Evolutionary conservation across 2,329 filamentous ascomycete genomes (phyloP).

Genomic region (Nigrograna mackinnonii): DNA sequence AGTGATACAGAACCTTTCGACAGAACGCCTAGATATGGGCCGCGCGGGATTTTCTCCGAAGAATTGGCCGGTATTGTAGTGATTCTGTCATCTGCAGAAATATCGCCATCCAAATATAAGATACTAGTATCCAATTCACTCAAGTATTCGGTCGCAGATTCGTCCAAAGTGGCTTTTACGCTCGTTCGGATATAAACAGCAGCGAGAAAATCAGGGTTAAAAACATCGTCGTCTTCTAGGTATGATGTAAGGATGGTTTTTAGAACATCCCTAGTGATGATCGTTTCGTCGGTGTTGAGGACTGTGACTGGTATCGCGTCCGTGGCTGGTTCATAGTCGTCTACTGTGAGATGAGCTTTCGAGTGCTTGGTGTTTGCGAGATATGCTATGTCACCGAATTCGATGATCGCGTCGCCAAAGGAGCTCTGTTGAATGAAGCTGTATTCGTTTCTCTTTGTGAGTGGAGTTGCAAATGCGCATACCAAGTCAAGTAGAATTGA

Average conservation of each 20-base stretch:
- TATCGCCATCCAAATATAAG: conserved; percentile 14
- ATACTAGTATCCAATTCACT: conserved; percentile 15
- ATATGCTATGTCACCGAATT: conserved; percentile 40
- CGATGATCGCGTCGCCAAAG: too few relatives aligned
- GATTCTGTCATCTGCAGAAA: conserved; percentile 9
- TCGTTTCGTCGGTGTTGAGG: conserved; percentile 28
- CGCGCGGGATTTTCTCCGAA: conserved; percentile 18
- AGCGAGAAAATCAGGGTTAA: conserved; percentile 38
- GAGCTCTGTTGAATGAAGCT: too few relatives aligned
- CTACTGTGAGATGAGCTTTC: conserved; percentile 16
- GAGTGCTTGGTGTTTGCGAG: conserved; percentile 39
- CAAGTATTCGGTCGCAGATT: conserved; percentile 22
- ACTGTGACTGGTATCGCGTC: conserved; percentile 27
- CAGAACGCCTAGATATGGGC: conserved; percentile 26
- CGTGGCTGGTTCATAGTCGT: conserved; percentile 4
- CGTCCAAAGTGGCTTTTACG: conserved; percentile 19
- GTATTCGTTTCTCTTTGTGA: too few relatives aligned
- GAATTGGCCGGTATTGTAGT: conserved; percentile 10
- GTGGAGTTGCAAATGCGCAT: too few relatives aligned
- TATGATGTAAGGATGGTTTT: conserved; percentile 34
- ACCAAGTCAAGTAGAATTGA: too few relatives aligned
- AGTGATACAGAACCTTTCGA: conserved; percentile 17
- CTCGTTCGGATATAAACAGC: conserved; percentile 33
- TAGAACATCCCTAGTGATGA: conserved; percentile 30
- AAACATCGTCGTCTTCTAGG: conserved; percentile 41